Conservation (phyloP, 2,329 filamentous ascomycete species). For the Colletotrichum musae region DNA sequence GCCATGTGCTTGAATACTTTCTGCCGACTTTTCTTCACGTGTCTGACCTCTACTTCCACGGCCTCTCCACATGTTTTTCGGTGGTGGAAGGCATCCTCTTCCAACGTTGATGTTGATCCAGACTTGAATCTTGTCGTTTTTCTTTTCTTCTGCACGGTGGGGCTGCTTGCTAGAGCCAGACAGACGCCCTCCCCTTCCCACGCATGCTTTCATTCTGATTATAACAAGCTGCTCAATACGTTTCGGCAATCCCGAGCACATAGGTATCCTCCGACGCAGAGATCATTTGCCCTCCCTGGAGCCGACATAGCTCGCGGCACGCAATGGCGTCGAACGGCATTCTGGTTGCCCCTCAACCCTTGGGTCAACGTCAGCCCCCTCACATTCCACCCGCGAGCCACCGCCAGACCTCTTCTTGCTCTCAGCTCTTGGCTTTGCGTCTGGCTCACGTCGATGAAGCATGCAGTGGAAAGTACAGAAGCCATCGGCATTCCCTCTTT, state of each 20-base stretch:
- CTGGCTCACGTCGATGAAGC: conserved; percentile 6
- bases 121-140: no score
- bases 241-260: no score
- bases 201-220: background rate
- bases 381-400: conserved; percentile 3
- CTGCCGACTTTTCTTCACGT: no score
- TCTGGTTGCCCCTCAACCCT: conserved; percentile 16
- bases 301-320: background rate
- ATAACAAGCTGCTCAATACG: background rate
- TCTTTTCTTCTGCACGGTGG: no score
- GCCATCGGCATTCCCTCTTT: conserved; percentile 11
- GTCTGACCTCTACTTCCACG: no score
- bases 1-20: no score
- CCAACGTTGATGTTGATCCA: no score
- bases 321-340: conserved; percentile 10
- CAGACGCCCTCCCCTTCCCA: background rate
- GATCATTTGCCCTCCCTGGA: conserved; percentile 7
- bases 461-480: conserved; percentile 22
- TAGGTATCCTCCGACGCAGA: background rate
- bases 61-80: no score
- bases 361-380: conserved; percentile 14
- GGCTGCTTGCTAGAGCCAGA: background rate
- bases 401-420: background rate
- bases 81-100: no score
- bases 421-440: background rate